These are phyloP conservation scores for Vanderwaltozyma polyspora DNA, from an alignment of 805 yeast species.

Conservation along the genomic window DNA sequence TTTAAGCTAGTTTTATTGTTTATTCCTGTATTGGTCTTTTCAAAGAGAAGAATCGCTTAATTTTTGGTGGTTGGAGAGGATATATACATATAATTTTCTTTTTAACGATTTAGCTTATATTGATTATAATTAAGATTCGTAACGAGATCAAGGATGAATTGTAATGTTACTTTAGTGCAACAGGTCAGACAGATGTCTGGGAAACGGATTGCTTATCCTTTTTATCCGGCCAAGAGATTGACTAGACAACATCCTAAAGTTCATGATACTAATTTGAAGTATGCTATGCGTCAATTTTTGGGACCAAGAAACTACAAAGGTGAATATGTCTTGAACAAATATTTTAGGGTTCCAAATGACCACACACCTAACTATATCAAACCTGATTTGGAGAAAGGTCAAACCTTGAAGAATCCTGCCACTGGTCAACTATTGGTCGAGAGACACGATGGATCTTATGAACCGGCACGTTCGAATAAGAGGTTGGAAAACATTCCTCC, in stretches of 20 bases:
- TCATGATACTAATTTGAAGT: constrained; percentile 44
- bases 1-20: no score
- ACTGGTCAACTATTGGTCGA: constrained; percentile 24
- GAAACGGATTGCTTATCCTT: constrained; percentile 44
- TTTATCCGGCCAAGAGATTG: constrained; percentile 35
- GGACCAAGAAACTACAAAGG: constrained; percentile 83
- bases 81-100: no score
- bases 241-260: constrained; percentile 31
- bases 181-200: constrained; percentile 39
- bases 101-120: no score
- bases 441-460: constrained; percentile 12
- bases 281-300: constrained; percentile 59
- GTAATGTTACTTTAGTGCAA: constrained; percentile 7
- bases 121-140: no score
- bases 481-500: constrained; percentile 5
- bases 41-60: no score
- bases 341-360: constrained; percentile 53
- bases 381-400: constrained; percentile 39
- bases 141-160: no score
- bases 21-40: no score
- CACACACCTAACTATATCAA: constrained; percentile 65
- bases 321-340: constrained; percentile 66
- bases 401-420: constrained; percentile 25
- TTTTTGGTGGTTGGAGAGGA: no score
- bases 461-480: constrained; percentile 6